Percentiles rank a stretch among this genome's conserved stretches.
Evolutionary conservation across 371 early-diverging fungal genomes (phyloP).

Genomic region (Apophysomyces ossiformis): DNA sequence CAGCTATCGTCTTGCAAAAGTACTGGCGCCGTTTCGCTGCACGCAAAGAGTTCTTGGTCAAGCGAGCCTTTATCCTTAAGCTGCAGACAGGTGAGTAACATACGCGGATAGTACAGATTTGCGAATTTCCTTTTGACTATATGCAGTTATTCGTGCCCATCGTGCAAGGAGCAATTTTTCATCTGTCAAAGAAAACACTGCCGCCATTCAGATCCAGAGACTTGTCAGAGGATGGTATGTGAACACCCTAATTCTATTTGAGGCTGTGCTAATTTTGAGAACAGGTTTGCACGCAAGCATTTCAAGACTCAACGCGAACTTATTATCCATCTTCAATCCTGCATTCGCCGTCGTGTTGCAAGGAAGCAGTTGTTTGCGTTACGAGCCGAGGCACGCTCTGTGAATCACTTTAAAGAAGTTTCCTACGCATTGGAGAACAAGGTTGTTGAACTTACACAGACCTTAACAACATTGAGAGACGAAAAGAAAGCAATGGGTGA

Average conservation of each 20-base stretch:
- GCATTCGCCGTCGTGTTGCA: slow-evolving; percentile 80
- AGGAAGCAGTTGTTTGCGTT: slow-evolving; percentile 63
- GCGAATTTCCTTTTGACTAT: not conserved
- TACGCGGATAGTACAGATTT: not conserved
- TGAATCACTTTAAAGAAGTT: slow-evolving; percentile 91
- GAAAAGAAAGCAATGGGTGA: slow-evolving; percentile 68
- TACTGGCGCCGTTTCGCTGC: slow-evolving; percentile 71
- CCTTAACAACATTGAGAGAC: slow-evolving; percentile 68
- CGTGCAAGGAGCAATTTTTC: slow-evolving; percentile 57
- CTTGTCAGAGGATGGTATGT: slow-evolving; percentile 62
- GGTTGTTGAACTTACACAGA: slow-evolving; percentile 91
- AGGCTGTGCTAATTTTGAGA: not conserved
- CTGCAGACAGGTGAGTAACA: slow-evolving; percentile 50
- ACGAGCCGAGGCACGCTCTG: slow-evolving; percentile 88
- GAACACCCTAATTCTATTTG: not conserved
- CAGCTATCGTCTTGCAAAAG: slow-evolving; percentile 80
- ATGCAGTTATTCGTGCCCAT: slow-evolving; percentile 55
- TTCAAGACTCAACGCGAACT: slow-evolving; percentile 55
- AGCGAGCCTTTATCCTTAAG: slow-evolving; percentile 38
- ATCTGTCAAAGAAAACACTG: slow-evolving; percentile 56
- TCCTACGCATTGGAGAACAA: slow-evolving; percentile 96
- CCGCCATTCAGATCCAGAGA: slow-evolving; percentile 81
- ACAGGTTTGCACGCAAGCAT: slow-evolving; percentile 62
- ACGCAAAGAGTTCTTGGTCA: slow-evolving; percentile 58
- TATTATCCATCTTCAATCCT: slow-evolving; percentile 83